A percentile compares a stretch with the other conserved stretches of the same genome.
phyloP scores from a whole-genome alignment of 352 stramenopile genomes.

The Bremia lactucae region DNA sequence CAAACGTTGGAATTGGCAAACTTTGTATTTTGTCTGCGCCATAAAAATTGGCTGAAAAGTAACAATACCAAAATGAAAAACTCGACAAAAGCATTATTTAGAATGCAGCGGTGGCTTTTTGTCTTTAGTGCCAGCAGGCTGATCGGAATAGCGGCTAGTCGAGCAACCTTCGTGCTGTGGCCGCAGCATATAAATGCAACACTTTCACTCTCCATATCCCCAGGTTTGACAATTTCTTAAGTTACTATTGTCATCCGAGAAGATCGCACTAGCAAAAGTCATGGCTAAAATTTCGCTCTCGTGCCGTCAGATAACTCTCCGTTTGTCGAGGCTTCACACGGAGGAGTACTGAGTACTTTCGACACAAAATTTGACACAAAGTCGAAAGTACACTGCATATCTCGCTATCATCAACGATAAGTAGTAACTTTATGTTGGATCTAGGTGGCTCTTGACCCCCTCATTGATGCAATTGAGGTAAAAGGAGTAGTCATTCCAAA shows the following conservation, averaged over 20 bases:
- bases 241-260: background rate
- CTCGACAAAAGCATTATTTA: no score
- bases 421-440: background rate
- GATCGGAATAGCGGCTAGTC: conserved; percentile 2
- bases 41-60: no score
- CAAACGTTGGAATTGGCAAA: no score
- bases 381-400: conserved; percentile 6
- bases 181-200: conserved; percentile 15
- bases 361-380: conserved; percentile 6
- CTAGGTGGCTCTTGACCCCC: conserved; percentile 20
- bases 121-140: background rate
- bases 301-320: conserved; percentile 14
- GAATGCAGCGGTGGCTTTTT: conserved; percentile 13
- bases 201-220: conserved; percentile 12
- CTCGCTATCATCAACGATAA: background rate
- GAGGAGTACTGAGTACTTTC: conserved; percentile 22
- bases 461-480: conserved; percentile 33
- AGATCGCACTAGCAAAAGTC: background rate
- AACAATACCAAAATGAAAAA: no score
- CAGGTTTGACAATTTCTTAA: conserved; percentile 6
- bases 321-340: conserved; percentile 11
- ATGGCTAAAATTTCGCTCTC: background rate
- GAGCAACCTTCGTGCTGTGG: conserved; percentile 20
- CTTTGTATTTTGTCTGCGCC: no score
- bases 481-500: background rate